Evolutionary conservation across 2,329 filamentous ascomycete genomes (phyloP), one percentile per base, ranked within the genome.

Genomic region (Colletotrichum sp.): DNA sequence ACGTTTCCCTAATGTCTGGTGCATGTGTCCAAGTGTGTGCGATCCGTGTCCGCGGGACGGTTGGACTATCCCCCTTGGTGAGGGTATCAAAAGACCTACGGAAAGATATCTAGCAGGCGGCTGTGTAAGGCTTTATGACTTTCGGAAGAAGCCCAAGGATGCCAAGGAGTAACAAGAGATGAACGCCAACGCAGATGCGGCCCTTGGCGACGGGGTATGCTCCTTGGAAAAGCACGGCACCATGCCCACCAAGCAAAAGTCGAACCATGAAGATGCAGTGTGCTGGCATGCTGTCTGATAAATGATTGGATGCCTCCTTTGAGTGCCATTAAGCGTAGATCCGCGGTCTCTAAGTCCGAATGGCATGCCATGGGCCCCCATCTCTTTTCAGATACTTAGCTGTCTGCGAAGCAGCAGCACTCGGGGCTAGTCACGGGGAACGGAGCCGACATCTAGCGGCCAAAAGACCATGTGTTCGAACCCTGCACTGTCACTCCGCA

Each of bases 401-500:
- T 34, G 18, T 32, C n/a, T 6, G 28, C 28, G 7, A 34, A n/a
- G 10, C 18, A 18, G 36, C 57, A 68, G 30, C 30, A n/a, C 24
- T 63, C 21, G 43, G 24, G 28, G 48, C 13, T 24, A 21, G 12
- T 59, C 65, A 6, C 24, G 28, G 39, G 36, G 65, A 60, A 60
- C n/a, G 16, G 12, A 28, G 34, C 64, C 64, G 36, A 68, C 63
- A 67, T 16, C 8, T 55, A 52, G n/a, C 48, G 34, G 26, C 4
- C 52, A 60, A 57, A 13, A 16, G 5, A 5, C 28, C 18, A 26
- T n/a, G 36, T 57, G 67, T 14, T 24, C 9, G 9, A 34, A 67
- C 24, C 52, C n/a, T 72, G 71, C 64, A 57, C n/a, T 73, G 57
- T 55, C 64, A 73, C 63, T 61, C 57, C 55, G 71, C 64, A 55